Evolutionary conservation across 1,284 basidiomycete genomes (phyloP), one percentile per base, ranked within the genome.

Genomic region (Cystobasidium pallidum): DNA sequence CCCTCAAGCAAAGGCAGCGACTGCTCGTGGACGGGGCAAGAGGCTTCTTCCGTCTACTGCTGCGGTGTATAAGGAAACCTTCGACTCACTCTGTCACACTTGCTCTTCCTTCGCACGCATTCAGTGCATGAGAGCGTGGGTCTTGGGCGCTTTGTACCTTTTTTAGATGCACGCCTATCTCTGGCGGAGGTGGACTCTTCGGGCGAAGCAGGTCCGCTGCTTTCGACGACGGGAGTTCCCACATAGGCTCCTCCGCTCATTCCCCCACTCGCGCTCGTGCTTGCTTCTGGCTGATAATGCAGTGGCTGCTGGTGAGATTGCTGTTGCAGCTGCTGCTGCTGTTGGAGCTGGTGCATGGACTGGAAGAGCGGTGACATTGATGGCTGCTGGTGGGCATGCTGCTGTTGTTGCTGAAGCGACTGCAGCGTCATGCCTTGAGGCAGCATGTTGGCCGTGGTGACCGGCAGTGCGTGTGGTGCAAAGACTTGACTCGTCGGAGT

Each of bases 81-180:
- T 32, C 7, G 15, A 64, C 62, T 13, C 62, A 66, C 64, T 51
- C 68, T 71, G 41, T 71, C 68, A 59, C 68, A 71, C 61, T 71
- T 71, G 68, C 59, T 63, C 68, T 71, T 71, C 59, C 68, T 34
- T 1, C 68, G 49, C 32, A 70, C 67, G 34, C 67, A 70, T 21
- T 70, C 67, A 10, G 67, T 70, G 39, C 67, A 70, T 19, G 58
- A 62, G 7, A 70, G 67, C 7, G 67, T 70, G 8, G 67, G 67
- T 17, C 67, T 26, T 15, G 67, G 67, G 8, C 67, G 41, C 52
- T 70, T 70, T 36, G 67, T 70, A 8, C 67, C 67, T 47, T 62
- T 61, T 34, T 70, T 70, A 10, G 49, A 54, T n/a, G 57, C 57
- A 1, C 58, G 34, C 21, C 43, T 61, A 39, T 61, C 58, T 61